Base-by-base conservation (phyloP, 179 eudicot genomes). In the Beta corolliflora region DNA sequence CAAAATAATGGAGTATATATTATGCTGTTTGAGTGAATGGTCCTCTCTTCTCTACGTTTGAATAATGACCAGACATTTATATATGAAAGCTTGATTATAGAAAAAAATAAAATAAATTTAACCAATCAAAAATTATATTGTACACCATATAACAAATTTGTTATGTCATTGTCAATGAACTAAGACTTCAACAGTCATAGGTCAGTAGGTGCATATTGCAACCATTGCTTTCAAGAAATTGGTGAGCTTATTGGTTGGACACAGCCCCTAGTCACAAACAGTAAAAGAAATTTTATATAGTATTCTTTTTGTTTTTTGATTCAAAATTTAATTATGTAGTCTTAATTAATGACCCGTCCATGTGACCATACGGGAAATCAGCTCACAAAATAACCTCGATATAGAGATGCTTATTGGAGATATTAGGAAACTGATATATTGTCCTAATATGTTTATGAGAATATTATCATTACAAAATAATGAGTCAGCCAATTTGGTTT, bases 111-210 rank as follows among this genome's bases (percentile, higher is more conserved):
- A 69, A 75, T 12, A 31, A 77, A 18, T 36, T 19, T 77, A 10
- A 67, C 52, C 23, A 66, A 72, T 48, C 54, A 78, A 81, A 85
- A 52, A 73, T 45, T 13, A 72, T 41, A 5, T 9, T 13, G 10
- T 46, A 9, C 18, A 53, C 54, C 21, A 5, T 14, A 53, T 56
- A 73, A n/a, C 66, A 31, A 31, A 16, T 16, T 73, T 71, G 48
- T 73, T 59, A 55, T 60, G 87, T 91, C 89, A 79, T 88, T 85
- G 58, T 85, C 88, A 79, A 52, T 81, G 78, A 82, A 83, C 64
- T 71, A 80, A 83, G 85, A 68, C 77, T 77, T 77, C 76, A 68
- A 61, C 64, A 75, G 84, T 71, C 5, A 76, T 56, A 74, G 72
- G 83, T 79, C 74, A 72, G 66, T 48, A 65, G 75, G 81, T 70